Base-by-base conservation (phyloP, 2,329 filamentous ascomycete species). In the Ascochyta pisi region DNA sequence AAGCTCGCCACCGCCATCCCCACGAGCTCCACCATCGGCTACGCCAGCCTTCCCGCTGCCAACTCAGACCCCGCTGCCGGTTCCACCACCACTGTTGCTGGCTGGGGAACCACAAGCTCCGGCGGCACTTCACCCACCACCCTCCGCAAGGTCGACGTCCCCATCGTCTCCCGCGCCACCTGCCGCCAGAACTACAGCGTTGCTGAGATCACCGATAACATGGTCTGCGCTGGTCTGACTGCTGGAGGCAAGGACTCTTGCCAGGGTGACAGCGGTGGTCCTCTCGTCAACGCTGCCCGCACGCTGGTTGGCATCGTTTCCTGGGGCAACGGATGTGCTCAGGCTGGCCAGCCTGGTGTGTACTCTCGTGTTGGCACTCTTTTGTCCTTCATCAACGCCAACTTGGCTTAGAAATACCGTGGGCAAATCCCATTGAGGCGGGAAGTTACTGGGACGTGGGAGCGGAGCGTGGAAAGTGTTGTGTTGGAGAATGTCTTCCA, bases 251-350 rank as follows among this genome's bases (percentile, higher is more conserved):
- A 65, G 61, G 69, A 71, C 63, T 71, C 69, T 33, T 71, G 69
- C 69, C 69, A 71, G 65, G 69, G 69, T 56, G 69, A 71, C 64
- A 60, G 52, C 47, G 69, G 69, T 47, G 69, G 69, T 33, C 67
- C 69, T 23, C 60, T 71, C 15, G 50, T 69, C 49, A 47, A 66
- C 57, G 37, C 54, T 26, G 42, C 27, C 22, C 38, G 34, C 6
- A 40, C 41, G 3, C 57, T 67, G 13, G 31, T 64, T 12, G 66
- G 66, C 49, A 8, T 62, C 19, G 66, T 68, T 49, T 68, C 66
- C 13, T 68, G 66, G 66, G 66, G 66, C 37, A 47, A 66, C 6
- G 69, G 69, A 22, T 71, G 69, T 29, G 69, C 69, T 38, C 39
- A 27, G 12, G 46, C 65, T 33, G 50, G 51, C 16, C 40, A 54